Conservation (phyloP, 305 asterid genomes). For the Fraxinus dipetala region DNA sequence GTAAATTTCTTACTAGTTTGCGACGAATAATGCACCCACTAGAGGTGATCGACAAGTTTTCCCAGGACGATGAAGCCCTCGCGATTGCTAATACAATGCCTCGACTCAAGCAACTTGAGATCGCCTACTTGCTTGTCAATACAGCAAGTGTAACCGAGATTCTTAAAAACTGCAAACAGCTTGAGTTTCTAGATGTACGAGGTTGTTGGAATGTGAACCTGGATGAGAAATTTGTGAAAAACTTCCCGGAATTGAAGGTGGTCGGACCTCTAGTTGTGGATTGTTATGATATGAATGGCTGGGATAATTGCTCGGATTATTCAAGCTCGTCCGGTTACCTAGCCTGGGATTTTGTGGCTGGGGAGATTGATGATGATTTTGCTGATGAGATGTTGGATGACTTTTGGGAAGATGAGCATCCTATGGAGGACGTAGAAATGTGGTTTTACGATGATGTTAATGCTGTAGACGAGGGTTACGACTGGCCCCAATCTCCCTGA, state of each 20-base stretch:
- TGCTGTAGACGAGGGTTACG: constrained; percentile 56
- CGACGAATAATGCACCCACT: constrained; percentile 74
- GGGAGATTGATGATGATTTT: constrained; percentile 43
- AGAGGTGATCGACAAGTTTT: constrained; percentile 52
- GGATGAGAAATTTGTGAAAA: constrained; percentile 53
- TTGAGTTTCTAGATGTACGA: constrained; percentile 64
- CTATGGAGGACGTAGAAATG: constrained; percentile 58
- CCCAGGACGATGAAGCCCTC: constrained; percentile 74
- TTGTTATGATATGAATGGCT: constrained; percentile 45
- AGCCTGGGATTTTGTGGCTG: constrained; percentile 66
- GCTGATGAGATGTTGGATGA: constrained; percentile 36
- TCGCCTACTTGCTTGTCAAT: constrained; percentile 61
- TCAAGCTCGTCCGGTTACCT: constrained; percentile 64
- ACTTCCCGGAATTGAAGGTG: constrained; percentile 46
- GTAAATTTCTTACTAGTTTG: constrained; percentile 54
- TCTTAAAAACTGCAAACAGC: constrained; percentile 48
- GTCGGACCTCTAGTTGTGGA: constrained; percentile 63
- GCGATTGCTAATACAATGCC: constrained; percentile 78
- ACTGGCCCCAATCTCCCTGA: constrained; percentile 78
- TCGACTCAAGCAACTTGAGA: constrained; percentile 71
- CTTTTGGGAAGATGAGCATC: constrained; percentile 50
- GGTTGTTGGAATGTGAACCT: constrained; percentile 82
- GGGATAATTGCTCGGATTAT: constrained; percentile 65
- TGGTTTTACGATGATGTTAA: constrained; percentile 65
- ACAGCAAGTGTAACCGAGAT: constrained; percentile 55